These are phyloP conservation scores for Ashbya aceris DNA, from an alignment of 1,139 yeast species.

Conservation along the genomic window DNA sequence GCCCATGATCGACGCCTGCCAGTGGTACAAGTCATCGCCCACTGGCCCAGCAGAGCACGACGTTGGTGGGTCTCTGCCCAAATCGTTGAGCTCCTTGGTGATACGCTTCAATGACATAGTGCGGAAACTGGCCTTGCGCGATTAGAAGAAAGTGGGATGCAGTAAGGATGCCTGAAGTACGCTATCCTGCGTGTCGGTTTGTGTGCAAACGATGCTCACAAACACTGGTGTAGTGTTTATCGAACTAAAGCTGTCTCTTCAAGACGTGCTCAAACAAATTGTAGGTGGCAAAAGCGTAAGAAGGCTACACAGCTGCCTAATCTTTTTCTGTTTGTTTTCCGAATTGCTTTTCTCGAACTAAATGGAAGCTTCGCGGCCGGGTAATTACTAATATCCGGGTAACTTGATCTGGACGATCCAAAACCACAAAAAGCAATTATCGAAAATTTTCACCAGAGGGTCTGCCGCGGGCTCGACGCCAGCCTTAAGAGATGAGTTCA, in stretches of 20 bases:
- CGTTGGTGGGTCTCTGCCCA: constrained; percentile 98
- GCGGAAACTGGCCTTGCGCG: too few species aligned
- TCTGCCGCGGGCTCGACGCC: too few species aligned
- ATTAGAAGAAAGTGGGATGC: too few species aligned
- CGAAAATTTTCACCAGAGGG: too few species aligned
- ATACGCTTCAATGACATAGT: constrained; percentile 87
- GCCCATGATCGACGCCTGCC: constrained; percentile 97
- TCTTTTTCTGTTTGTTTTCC: constrained; percentile 3
- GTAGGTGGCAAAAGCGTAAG: constrained; percentile 4
- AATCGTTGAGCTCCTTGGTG: constrained; percentile 87
- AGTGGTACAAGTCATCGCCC: constrained; percentile 90
- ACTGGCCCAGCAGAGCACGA: constrained; percentile 99
- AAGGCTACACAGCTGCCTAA: neutral
- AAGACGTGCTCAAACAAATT: constrained; percentile 1
- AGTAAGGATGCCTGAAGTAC: too few species aligned
- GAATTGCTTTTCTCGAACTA: constrained; percentile 1
- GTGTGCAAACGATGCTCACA: too few species aligned
- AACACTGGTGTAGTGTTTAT: too few species aligned
- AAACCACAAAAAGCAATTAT: too few species aligned
- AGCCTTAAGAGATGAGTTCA: too few species aligned
- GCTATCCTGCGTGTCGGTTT: too few species aligned
- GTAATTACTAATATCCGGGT: neutral
- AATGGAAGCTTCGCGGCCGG: neutral
- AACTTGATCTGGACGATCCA: neutral
- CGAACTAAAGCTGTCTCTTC: too few species aligned